Percentiles rank a stretch among this genome's conserved stretches.
Evolutionary conservation across 176 grass and related monocot species (phyloP).

Genomic region (Avena insularis): DNA sequence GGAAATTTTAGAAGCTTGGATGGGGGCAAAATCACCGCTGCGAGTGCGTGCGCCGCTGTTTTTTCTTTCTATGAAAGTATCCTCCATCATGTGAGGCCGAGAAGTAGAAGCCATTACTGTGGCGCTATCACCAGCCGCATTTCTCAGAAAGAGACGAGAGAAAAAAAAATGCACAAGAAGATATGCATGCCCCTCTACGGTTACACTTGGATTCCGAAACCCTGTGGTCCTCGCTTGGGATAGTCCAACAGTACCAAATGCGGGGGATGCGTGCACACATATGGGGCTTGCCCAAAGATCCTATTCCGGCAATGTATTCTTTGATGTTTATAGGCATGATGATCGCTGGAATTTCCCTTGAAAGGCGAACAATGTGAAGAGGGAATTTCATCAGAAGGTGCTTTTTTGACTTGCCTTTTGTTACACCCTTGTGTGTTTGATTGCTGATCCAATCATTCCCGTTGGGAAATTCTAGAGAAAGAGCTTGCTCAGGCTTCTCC

Average conservation of each 20-base stretch:
- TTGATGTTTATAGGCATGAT: conserved; percentile 21
- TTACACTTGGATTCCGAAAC: conserved; percentile 8
- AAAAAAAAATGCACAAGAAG: neutral
- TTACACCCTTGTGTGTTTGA: conserved; percentile 18
- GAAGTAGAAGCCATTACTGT: neutral
- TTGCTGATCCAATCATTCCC: neutral
- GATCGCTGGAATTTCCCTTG: neutral
- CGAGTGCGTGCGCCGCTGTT: neutral
- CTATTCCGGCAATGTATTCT: conserved; percentile 2
- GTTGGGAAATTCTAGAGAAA: neutral
- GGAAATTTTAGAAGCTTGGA: neutral
- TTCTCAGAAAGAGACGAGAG: neutral
- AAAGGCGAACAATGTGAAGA: neutral
- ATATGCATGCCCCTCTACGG: conserved; percentile 20
- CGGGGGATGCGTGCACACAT: conserved; percentile 15
- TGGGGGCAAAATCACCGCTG: neutral
- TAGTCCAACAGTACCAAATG: conserved; percentile 12
- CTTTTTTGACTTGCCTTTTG: conserved; percentile 33
- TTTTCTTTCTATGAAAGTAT: neutral
- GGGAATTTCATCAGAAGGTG: conserved; percentile 40
- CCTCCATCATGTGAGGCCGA: neutral
- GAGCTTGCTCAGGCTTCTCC: conserved; percentile 32
- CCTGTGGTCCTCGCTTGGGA: neutral
- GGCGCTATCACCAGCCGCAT: conserved; percentile 6
- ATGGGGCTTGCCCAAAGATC: neutral